Percentiles rank a stretch among this genome's conserved stretches.
phyloP scores from a whole-genome alignment of 306 rosid species.

The Cicer yamashitae region DNA sequence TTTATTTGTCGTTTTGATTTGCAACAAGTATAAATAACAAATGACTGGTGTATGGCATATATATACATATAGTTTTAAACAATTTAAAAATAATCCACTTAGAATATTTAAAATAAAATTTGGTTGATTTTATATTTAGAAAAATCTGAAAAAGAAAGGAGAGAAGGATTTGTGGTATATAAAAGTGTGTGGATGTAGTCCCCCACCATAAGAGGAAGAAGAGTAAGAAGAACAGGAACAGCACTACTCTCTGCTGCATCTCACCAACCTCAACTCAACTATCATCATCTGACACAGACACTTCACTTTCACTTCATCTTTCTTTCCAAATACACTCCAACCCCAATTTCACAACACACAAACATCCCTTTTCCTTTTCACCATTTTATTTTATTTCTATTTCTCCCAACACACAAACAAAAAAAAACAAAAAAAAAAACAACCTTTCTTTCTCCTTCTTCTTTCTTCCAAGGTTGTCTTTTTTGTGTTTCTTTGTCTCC shows the following conservation, averaged over 20 bases:
- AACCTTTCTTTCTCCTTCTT: not conserved
- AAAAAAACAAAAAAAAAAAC: too few relatives aligned
- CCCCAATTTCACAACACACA: slow-evolving; percentile 38
- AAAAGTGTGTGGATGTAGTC: slow-evolving; percentile 35
- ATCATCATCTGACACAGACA: slow-evolving; percentile 42
- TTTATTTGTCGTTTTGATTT: too few relatives aligned
- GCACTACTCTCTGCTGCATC: slow-evolving; percentile 25
- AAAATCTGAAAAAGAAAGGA: not conserved
- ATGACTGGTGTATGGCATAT: too few relatives aligned
- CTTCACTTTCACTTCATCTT: slow-evolving; percentile 30
- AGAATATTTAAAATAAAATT: too few relatives aligned
- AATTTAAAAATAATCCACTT: too few relatives aligned
- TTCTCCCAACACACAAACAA: not conserved
- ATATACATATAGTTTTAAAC: too few relatives aligned
- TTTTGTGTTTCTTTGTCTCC: not conserved
- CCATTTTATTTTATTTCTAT: slow-evolving; percentile 6
- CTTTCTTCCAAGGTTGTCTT: slow-evolving; percentile 30
- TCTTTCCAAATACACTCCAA: slow-evolving; percentile 32
- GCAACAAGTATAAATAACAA: too few relatives aligned
- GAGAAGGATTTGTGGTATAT: not conserved
- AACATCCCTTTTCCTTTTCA: slow-evolving; percentile 38
- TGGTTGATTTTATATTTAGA: too few relatives aligned
- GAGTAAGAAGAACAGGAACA: not conserved
- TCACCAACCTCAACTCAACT: slow-evolving; percentile 15
- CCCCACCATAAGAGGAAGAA: slow-evolving; percentile 43